These are phyloP conservation scores for Ophiocordyceps australis DNA, from an alignment of 2,329 filamentous ascomycete genomes.

Conservation along the genomic window DNA sequence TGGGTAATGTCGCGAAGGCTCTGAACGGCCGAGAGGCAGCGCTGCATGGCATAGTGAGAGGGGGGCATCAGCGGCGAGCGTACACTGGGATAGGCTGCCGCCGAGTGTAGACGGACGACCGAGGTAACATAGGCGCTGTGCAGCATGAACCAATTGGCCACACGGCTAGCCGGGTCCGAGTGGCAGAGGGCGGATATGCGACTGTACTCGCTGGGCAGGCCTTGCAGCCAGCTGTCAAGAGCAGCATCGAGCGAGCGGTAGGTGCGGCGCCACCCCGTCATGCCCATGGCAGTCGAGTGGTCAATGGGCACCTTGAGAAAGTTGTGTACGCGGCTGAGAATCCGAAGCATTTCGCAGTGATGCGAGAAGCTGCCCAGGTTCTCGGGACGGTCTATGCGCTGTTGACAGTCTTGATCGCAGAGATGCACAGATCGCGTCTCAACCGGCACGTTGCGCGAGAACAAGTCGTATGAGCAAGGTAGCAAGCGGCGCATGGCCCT, in stretches of 20 bases:
- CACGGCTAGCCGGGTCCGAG: slow-evolving; percentile 23
- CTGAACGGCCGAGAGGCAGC: slow-evolving; percentile 23
- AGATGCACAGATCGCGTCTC: slow-evolving; percentile 16
- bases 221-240: slow-evolving; percentile 21
- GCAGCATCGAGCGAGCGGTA: slow-evolving; percentile 19
- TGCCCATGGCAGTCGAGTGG: slow-evolving; percentile 16
- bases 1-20: slow-evolving; percentile 22
- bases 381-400: slow-evolving; percentile 16
- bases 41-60: slow-evolving; percentile 24
- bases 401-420: slow-evolving; percentile 6
- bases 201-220: slow-evolving; percentile 23
- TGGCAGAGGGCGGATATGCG: slow-evolving; percentile 25
- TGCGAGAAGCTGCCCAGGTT: slow-evolving; percentile 25
- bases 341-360: slow-evolving; percentile 23
- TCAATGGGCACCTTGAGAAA: slow-evolving; percentile 22
- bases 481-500: slow-evolving; percentile 18
- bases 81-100: slow-evolving; percentile 21
- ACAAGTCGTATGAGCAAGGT: slow-evolving; percentile 24
- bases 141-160: slow-evolving; percentile 27
- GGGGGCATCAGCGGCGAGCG: slow-evolving; percentile 22
- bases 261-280: slow-evolving; percentile 20
- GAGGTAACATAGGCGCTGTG: slow-evolving; percentile 25
- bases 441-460: slow-evolving; percentile 22
- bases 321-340: slow-evolving; percentile 21
- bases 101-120: slow-evolving; percentile 23